A percentile compares a stretch with the other conserved stretches of the same genome.
phyloP scores from a whole-genome alignment of 2,329 filamentous ascomycete species.

The Penicillium sp. region DNA sequence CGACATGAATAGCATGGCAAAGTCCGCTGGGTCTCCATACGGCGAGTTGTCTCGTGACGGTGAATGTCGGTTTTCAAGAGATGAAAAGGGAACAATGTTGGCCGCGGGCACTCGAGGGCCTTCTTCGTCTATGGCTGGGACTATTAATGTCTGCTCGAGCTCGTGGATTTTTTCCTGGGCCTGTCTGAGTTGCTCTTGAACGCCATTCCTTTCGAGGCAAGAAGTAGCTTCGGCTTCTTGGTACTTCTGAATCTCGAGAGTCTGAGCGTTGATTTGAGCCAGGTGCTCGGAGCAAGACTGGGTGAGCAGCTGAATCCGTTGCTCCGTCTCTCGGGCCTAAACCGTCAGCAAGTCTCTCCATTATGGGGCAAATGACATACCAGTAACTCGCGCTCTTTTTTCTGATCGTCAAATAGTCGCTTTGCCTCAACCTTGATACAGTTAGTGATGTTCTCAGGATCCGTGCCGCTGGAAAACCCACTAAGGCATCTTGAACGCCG shows the following conservation, averaged over 20 bases:
- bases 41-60: slow-evolving; percentile 14
- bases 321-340: slow-evolving; percentile 24
- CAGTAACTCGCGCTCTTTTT: slow-evolving; percentile 14
- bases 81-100: slow-evolving; percentile 37
- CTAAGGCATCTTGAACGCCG: slow-evolving; percentile 25
- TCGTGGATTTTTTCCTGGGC: slow-evolving; percentile 20
- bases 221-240: slow-evolving; percentile 22
- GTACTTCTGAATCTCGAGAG: slow-evolving; percentile 23
- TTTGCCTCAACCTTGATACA: slow-evolving; percentile 22
- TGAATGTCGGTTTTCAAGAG: slow-evolving; percentile 27
- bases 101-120: background rate
- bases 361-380: slow-evolving; percentile 14
- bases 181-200: slow-evolving; percentile 24
- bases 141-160: slow-evolving; percentile 22
- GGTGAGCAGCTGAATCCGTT: slow-evolving; percentile 23
- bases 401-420: slow-evolving; percentile 11
- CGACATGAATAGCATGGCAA: slow-evolving; percentile 32
- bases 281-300: slow-evolving; percentile 12
- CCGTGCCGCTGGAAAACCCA: slow-evolving; percentile 13
- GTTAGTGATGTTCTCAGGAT: slow-evolving; percentile 12
- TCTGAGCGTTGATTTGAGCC: slow-evolving; percentile 14
- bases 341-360: slow-evolving; percentile 13
- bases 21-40: slow-evolving; percentile 28
- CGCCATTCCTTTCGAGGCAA: slow-evolving; percentile 16
- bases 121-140: background rate